Evolutionary conservation across 192 early-diverging fungal genomes (phyloP).

Genomic region (Linnemannia elongata): DNA sequence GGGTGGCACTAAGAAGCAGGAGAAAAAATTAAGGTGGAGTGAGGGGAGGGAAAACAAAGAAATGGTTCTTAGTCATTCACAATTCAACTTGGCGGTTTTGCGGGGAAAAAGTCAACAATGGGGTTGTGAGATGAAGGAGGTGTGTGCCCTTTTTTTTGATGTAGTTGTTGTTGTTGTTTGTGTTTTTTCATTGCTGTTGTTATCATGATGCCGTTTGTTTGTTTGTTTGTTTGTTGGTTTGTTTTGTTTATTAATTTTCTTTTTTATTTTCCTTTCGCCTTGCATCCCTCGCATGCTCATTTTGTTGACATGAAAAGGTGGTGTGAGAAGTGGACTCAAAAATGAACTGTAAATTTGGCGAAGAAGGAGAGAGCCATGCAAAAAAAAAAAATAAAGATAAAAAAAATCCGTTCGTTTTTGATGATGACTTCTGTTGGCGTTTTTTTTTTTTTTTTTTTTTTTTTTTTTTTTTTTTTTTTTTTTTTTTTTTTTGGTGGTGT

Average conservation of each 20-base stretch:
- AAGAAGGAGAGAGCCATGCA: too few species aligned
- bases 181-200: neutral
- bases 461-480: too few species aligned
- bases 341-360: too few species aligned
- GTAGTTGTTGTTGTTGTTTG: neutral
- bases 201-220: conserved; percentile 5
- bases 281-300: neutral
- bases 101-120: neutral
- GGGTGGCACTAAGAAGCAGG: neutral
- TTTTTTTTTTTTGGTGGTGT: neutral
- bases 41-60: neutral
- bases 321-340: too few species aligned
- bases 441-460: too few species aligned
- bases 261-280: neutral
- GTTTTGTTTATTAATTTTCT: neutral
- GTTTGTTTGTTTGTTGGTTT: neutral
- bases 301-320: neutral
- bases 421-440: too few species aligned
- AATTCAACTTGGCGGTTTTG: neutral
- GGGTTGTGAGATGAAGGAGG: neutral
- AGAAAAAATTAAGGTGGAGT: neutral
- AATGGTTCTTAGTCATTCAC: neutral
- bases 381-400: too few species aligned
- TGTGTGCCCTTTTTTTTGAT: neutral
- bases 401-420: too few species aligned